Base-by-base conservation (phyloP, 2,329 filamentous ascomycete genomes). In the Microcera coccophila region DNA sequence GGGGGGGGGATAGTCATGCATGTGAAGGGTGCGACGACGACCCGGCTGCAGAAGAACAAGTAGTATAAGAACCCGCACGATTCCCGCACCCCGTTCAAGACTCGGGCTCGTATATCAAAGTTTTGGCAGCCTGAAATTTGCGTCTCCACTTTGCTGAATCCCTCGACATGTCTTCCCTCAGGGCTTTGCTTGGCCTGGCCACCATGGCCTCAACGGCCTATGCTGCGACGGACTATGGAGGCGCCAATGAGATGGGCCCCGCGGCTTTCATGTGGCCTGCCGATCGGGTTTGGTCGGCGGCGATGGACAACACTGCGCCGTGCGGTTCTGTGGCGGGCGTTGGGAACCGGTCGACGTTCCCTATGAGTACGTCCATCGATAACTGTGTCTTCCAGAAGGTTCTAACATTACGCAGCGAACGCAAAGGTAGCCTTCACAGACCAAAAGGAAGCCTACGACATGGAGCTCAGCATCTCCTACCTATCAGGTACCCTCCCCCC, bases 261-360 rank as follows among this genome's bases (percentile, higher is more conserved):
- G 76, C 77, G 16, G 76, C 74, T 9, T 80, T 83, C 57, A 65
- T 82, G 61, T 83, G 79, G 78, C 79, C 79, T 4, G 57, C 67
- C 12, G 78, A 82, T 59, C 68, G 79, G 39, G 63, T 66, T 31
- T 84, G 78, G 78, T 67, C 67, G 38, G 74, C 71, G 21, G 66
- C 68, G 11, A 62, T 70, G 28, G 79, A 82, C 54, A 81, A 81
- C 53, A 74, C 59, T 4, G 67, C 71, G 5, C 79, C 79, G 0
- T 83, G 80, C 53, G 79, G 79, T 39, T 79, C 76, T 10, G 61
- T 64, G 10, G 65, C 68, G 14, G 63, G 66, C 1, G 64, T 70
- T 3, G 62, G 61, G 1, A 77, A 77, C 47, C 65, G 79, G 41
- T 81, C 77, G 1, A 57, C 70, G 4, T 82, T 81, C 48, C 80